Evolutionary conservation across 306 rosid species (phyloP), one percentile per base, ranked within the genome.

Genomic region (Spatholobus suberectus): DNA sequence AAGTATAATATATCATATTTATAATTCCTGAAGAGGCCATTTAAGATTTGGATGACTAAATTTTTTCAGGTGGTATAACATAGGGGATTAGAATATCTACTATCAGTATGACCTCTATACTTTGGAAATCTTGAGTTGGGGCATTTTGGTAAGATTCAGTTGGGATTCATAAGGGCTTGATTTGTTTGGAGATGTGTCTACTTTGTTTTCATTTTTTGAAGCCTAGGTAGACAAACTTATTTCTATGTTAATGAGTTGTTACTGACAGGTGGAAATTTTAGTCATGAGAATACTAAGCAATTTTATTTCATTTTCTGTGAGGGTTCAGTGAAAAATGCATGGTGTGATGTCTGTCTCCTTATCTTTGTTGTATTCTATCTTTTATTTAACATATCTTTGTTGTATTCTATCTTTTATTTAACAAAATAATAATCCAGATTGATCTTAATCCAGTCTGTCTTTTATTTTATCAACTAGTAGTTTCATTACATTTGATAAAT

Each of bases 201-300:
- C 47, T 35, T 63, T 58, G 62, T 84, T 51, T 73, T 74, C 66
- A 27, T 54, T 41, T 51, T 79, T 46, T 73, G 37, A 65, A 84
- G 73, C 43, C 49, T 11, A 3, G 17, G 34, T 43, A 43, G 61
- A n/a, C 76, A 73, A 63, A 55, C 40, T 1, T 38, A 20, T 72
- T 72, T 78, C 24, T 61, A 2, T 15, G 34, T 65, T 61, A 52
- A 62, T 41, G 4, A 35, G 29, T 72, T 65, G 18, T 52, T n/a
- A n/a, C 55, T 24, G 34, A 74, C 84, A 67, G 32, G 77, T 44
- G 59, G 20, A 74, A 41, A 35, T 79, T 12, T 43, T 70, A 24
- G 62, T 69, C 58, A 70, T 77, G 78, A 70, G 41, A 58, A 44
- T 67, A 18, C 76, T 15, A 21, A 5, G 76, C 81, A 65, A 6